Evolutionary conservation across 208 protist species (phyloP), one percentile per base, ranked within the genome.

Genomic region (Blastocrithidia nonstop): DNA sequence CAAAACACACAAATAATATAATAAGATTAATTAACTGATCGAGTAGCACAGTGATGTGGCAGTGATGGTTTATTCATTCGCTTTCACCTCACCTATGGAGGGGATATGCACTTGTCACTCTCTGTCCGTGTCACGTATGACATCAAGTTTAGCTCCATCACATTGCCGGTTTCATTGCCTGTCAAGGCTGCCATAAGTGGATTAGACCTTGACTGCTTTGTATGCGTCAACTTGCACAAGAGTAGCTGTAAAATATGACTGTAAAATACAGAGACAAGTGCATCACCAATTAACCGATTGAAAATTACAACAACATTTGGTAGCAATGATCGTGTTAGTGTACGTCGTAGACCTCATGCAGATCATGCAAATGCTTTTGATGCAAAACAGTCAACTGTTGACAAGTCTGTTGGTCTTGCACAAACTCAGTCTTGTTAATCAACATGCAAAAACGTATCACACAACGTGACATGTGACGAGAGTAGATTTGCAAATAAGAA

Each of bases 31-130:
- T n/a, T n/a, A n/a, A n/a, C n/a, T n/a, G n/a, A n/a, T n/a, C n/a
- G n/a, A n/a, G n/a, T n/a, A n/a, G n/a, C n/a, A n/a, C n/a, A n/a
- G n/a, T 57, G 74, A 24, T 23, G 84, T 2, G 81, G 81, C 1
- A 45, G 52, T 6, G 52, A 56, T 22, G 82, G 82, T 7, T 53
- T 91, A 25, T 69, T 73, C 45, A 29, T 91, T 1, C 66, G 67
- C 22, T 54, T 91, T 2, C 82, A 91, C 59, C 45, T 84, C 4
- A 91, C 82, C 19, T 91, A 91, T 45, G 82, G 82, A 25, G 82
- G 82, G 3, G 42, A 68, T 15, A 52, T 91, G 57, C 57, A 66
- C 15, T 24, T 91, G 1, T 66, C 67, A 4, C 27, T 79, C 3
- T 60, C 56, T 27, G 61, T 52, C 2, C 58, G 66, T 1, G 50